Conservation (phyloP, 495 filamentous ascomycete species). For the Penicillium verhagenii region DNA sequence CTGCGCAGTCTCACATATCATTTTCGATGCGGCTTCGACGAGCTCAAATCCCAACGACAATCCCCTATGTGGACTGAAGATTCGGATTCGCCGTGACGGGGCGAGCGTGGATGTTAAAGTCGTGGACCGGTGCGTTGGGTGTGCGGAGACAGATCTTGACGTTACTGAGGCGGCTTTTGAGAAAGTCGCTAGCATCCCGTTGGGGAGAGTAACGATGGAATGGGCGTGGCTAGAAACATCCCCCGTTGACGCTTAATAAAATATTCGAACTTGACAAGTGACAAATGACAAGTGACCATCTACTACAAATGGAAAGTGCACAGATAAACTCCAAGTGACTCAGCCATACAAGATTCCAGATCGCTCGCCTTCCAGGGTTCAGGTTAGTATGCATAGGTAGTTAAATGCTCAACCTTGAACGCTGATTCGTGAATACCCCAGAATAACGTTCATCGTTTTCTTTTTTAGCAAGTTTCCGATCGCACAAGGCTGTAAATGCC, state of each 20-base stretch:
- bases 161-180: slow-evolving; percentile 60
- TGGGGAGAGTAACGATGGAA: slow-evolving; percentile 59
- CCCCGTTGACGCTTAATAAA: slow-evolving; percentile 12
- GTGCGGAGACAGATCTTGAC: slow-evolving; percentile 64
- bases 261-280: too few relatives aligned
- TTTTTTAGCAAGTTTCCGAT: too few relatives aligned
- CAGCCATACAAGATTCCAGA: too few relatives aligned
- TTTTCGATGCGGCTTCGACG: slow-evolving; percentile 61
- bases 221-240: slow-evolving; percentile 64
- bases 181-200: slow-evolving; percentile 51
- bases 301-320: too few relatives aligned
- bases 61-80: slow-evolving; percentile 64
- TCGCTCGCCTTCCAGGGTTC: too few relatives aligned
- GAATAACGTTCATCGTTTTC: too few relatives aligned
- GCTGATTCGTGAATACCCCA: too few relatives aligned
- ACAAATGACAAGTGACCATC: too few relatives aligned
- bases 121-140: slow-evolving; percentile 73
- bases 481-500: too few relatives aligned
- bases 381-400: too few relatives aligned
- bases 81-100: slow-evolving; percentile 56
- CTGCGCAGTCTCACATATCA: slow-evolving; percentile 62
- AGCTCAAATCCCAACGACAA: slow-evolving; percentile 66
- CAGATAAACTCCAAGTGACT: too few relatives aligned
- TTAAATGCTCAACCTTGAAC: too few relatives aligned
- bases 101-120: slow-evolving; percentile 64